Base-by-base conservation (phyloP, 495 filamentous ascomycete species). In the Xylaria telfairii region DNA sequence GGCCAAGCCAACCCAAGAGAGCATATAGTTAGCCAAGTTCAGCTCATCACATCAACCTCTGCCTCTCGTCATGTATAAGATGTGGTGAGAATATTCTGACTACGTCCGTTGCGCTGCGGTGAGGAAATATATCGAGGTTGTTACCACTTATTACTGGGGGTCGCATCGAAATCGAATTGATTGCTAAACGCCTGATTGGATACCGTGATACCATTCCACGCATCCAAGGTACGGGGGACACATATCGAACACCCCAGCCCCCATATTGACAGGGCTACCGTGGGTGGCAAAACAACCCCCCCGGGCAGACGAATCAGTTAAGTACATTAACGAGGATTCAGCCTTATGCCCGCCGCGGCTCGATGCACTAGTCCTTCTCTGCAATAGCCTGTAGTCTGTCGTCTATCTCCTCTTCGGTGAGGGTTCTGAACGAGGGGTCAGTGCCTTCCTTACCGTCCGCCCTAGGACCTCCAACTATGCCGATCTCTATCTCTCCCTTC, bases 361-460 rank as follows among this genome's bases (percentile, higher is more conserved):
- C 72, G 60, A 70, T 57, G 72, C 73, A 74, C 89, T 87, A 99
- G 83, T 99, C 96, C 88, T 98, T 98, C 85, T 99, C 96, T 60
- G 92, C 92, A 81, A 99, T 98, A 62, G 94, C 93, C 84, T 99
- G 96, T 83, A 99, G 86, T 79, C 96, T 87, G 84, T 97, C 96
- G 77, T 99, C 96, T 77, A 99, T 98, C 88, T 99, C 96, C 46
- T 98, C 95, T 81, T 97, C 94, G 12, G 94, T 96, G 83, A 99
- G 85, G 74, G 91, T 91, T 75, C 94, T 89, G 87, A 99, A 99
- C 73, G 82, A 87, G 63, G 90, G 81, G 78, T 92, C 87, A 60
- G 89, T 90, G 53, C 92, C 92, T 76, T 95, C 92, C 82, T 92
- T 86, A 76, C 93, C 95, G 76, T 95, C 94, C 53, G 83, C 79